Evolutionary conservation across 768 basidiomycete genomes (phyloP).

Genomic region (Phaeolepiota aurea): DNA sequence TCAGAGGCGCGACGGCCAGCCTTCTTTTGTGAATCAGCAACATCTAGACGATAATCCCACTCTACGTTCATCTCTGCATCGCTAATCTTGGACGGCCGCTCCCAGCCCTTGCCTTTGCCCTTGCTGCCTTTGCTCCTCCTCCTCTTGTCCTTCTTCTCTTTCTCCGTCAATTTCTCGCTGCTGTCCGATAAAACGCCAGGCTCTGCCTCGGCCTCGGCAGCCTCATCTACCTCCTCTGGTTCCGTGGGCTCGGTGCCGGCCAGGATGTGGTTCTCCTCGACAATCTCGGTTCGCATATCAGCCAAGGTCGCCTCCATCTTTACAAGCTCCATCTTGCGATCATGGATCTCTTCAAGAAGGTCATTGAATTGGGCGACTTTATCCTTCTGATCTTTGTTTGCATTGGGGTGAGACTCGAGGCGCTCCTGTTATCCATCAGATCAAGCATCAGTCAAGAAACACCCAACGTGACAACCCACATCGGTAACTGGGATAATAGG

Average conservation of each 20-base stretch:
- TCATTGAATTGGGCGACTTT: conserved; percentile 24
- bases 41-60: conserved; percentile 4
- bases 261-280: conserved; percentile 13
- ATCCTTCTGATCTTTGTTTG: conserved; percentile 17
- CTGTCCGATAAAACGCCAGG: conserved; percentile 1
- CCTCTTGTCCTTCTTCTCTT: conserved; percentile 2
- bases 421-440: conserved; percentile 25
- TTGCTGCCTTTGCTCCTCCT: conserved; percentile 1
- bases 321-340: conserved; percentile 24
- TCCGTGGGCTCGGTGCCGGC: not conserved
- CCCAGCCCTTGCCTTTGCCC: conserved; percentile 4
- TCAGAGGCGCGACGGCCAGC: conserved; percentile 1
- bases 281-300: conserved; percentile 23
- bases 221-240: conserved; percentile 1
- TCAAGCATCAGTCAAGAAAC: too few species aligned
- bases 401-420: conserved; percentile 14
- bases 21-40: not conserved
- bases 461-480: conserved; percentile 12
- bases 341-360: conserved; percentile 23
- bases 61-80: conserved; percentile 2
- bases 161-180: conserved; percentile 1
- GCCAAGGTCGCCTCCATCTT: conserved; percentile 19
- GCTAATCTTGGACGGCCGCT: conserved; percentile 1
- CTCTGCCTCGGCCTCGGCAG: not conserved
- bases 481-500: conserved; percentile 27